Evolutionary conservation across 164 flowering plant genomes (phyloP), one percentile per base, ranked within the genome.

Genomic region (Vitis amurensis): DNA sequence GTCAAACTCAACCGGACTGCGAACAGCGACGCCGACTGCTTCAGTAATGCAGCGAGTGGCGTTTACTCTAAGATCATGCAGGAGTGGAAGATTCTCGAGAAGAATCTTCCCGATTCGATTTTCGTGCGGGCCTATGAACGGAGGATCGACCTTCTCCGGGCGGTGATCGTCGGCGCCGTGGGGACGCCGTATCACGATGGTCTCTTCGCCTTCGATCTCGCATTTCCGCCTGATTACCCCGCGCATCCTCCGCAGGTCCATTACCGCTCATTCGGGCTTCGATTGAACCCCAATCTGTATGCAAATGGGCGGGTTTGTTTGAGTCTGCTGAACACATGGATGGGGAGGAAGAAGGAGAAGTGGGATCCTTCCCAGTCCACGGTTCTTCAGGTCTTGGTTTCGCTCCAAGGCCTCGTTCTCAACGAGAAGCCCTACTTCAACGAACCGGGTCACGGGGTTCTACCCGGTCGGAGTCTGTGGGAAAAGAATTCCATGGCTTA

Each of bases 131-230:
- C 66, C 52, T 84, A 75, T 66, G 85, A 84, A 55, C 31, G 44
- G 2, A 71, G 83, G 37, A 75, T 84, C 47, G 83, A 79, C 55
- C 80, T 84, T 19, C 63, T 84, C 14, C 71, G 85, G 16, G 83
- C 87, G 1, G 83, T 61, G 15, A 76, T 84, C 48, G 47, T 81
- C 48, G 87, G 87, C 9, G 77, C 85, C 57, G 69, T 79, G 19
- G 87, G 81, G 0, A 84, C 87, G 2, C 87, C 87, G 0, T 84
- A 84, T 70, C 85, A 81, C 64, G 79, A 84, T 31, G 81, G 81
- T 8, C 78, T 84, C 16, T 84, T 77, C 77, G 71, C 79, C 80
- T 84, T 84, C 71, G 87, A 84, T 70, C 0, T 84, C 11, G 61
- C 61, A 0, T 81, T 81, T 69, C 84, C 87, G 8, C 11, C 68